Evolutionary conservation across 345 rosid genomes (phyloP), one percentile per base, ranked within the genome.

Genomic region (Cardiospermum halicacabum): DNA sequence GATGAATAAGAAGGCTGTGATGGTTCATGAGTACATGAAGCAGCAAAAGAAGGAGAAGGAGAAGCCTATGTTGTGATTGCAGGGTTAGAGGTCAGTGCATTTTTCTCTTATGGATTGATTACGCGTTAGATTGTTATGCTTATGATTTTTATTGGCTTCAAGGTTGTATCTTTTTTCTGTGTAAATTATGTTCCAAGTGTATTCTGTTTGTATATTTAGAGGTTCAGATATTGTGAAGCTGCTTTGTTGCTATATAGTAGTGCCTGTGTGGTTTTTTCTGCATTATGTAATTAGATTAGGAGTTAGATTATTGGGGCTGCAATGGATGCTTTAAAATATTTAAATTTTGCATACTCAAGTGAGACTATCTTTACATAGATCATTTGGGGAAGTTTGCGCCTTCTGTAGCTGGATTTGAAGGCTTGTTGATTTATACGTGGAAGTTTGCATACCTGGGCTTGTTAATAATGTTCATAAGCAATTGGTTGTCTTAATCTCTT

Each of bases 1-100:
- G 37, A 85, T 91, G 89, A 79, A 68, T 74, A 70, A 1, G 32
- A 88, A 75, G 69, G 71, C 87, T 32, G 57, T 28, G 34, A 83
- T 71, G 56, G 77, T 90, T 19, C 49, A 37, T 13, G 70, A 82
- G 64, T 75, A 83, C 51, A 72, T 88, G 56, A 75, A 58, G 12
- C 78, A 83, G 75, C 78, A 78, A 75, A 85, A 78, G 81, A 71
- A 53, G 58, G 40, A 76, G 58, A 68, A 74, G 57, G 77, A 76
- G 58, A 68, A 74, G 57, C 75, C 66, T 21, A 57, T 62, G 48
- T 27, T 15, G 22, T 56, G 43, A 61, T 55, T 21, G 56, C 21
- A 32, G 36, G 31, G 2, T 24, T 40, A 40, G 16, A 45, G 50
- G 50, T 45, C 16, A 21, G 16, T 42, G 48, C 48, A 12, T 42